Conservation (phyloP, 2,329 filamentous ascomycete genomes). For the Fusarium secorum region DNA sequence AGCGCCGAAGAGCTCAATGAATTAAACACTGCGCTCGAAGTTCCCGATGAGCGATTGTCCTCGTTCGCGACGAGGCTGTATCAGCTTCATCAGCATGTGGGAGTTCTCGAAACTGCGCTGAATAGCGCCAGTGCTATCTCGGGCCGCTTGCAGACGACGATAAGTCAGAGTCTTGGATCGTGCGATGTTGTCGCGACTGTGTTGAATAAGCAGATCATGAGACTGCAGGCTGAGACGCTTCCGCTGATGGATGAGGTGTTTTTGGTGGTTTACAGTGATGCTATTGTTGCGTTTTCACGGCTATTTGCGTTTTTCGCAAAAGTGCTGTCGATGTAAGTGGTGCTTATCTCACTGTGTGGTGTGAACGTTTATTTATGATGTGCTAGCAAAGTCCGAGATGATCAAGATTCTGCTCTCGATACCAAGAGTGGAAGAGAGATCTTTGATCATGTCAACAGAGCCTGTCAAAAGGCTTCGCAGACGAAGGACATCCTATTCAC, state of each 20-base stretch:
- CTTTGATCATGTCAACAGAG: conserved; percentile 30
- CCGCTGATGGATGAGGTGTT: conserved; percentile 38
- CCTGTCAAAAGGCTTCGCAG: conserved; percentile 27
- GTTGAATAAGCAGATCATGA: conserved; percentile 48
- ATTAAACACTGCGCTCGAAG: conserved; percentile 30
- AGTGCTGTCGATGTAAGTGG: conserved; percentile 38
- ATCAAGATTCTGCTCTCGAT: conserved; percentile 40
- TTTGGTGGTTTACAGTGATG: conserved; percentile 37
- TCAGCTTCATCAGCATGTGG: conserved; percentile 37
- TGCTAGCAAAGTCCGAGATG: conserved; percentile 22
- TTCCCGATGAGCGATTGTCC: conserved; percentile 31
- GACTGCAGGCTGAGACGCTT: conserved; percentile 41
- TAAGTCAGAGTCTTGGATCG: conserved; percentile 40
- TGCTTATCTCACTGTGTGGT: neutral
- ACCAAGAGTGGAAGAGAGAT: conserved; percentile 23
- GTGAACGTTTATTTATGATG: neutral
- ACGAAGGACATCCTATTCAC: conserved; percentile 28
- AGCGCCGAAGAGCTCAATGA: conserved; percentile 44
- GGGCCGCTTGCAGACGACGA: conserved; percentile 39
- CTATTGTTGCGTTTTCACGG: conserved; percentile 37
- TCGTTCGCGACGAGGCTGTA: conserved; percentile 38
- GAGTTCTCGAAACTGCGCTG: conserved; percentile 41
- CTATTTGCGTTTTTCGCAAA: conserved; percentile 39
- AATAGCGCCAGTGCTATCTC: conserved; percentile 41
- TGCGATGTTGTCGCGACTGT: conserved; percentile 44